Evolutionary conservation across 116 monocot species (phyloP).

Genomic region (Dioscorea cayenensis): DNA sequence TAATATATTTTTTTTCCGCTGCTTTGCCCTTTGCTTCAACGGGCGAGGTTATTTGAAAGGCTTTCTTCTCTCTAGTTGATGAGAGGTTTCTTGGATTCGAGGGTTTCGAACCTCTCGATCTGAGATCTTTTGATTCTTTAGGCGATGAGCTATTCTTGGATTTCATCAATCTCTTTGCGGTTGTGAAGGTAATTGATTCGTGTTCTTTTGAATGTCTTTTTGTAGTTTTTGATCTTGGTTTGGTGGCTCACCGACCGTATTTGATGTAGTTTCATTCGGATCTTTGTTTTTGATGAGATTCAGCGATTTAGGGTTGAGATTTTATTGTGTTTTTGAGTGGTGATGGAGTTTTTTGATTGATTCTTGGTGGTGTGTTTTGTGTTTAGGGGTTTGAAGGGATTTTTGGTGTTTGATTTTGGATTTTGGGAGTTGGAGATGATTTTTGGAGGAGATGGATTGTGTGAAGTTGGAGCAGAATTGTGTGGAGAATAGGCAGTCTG

Average conservation of each 20-base stretch:
- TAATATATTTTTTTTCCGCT: neutral
- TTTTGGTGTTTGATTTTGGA: neutral
- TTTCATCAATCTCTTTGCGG: neutral
- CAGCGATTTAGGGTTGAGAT: neutral
- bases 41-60: slow-evolving; percentile 47
- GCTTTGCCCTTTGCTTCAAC: slow-evolving; percentile 27
- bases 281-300: neutral
- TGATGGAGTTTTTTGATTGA: slow-evolving; percentile 2
- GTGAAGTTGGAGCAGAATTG: slow-evolving; percentile 42
- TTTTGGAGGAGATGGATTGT: slow-evolving; percentile 19
- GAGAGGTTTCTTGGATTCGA: slow-evolving; percentile 17
- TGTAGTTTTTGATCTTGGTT: neutral
- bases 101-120: slow-evolving; percentile 27
- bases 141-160: neutral
- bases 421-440: slow-evolving; percentile 5
- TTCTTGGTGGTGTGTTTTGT: slow-evolving; percentile 3
- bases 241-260: neutral
- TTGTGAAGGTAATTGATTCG: slow-evolving; percentile 3
- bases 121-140: neutral
- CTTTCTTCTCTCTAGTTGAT: neutral
- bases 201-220: neutral
- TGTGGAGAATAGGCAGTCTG: slow-evolving; percentile 57
- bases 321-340: neutral
- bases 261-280: neutral
- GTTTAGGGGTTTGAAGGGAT: neutral